Evolutionary conservation across 768 basidiomycete species (phyloP), one percentile per base, ranked within the genome.

Genomic region (Phanerochaete sordida): DNA sequence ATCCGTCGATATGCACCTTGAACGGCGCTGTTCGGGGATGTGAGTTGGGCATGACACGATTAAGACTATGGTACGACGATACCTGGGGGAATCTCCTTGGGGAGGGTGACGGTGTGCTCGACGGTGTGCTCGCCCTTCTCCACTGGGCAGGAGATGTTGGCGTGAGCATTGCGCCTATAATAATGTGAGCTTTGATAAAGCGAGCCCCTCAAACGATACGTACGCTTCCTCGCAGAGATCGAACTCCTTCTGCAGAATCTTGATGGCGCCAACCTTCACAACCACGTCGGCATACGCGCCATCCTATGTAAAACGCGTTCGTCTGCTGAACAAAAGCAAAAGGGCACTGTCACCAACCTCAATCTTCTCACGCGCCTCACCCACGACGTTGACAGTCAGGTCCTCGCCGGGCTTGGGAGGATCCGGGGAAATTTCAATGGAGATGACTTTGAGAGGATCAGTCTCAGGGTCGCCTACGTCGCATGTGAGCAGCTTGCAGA

Each of bases 211-310:
- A 3, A 49, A 33, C 16, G 62, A 39, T 21, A 84, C 95, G 68
- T 78, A 97, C 92, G 95, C 94, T 75, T 98, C 95, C 61, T 95
- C 81, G 70, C 96, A 98, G 31, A 98, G 74, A 64, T 98, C 93
- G 65, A 98, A 96, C 19, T 65, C 69, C 77, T 92, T 97, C 47
- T 78, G 73, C 31, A 98, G 76, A n/a, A 98, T 71, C 77, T 93
- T 97, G 69, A 99, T 84, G 28, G 93, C 75, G 26, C 97, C 97
- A n/a, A 98, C 79, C 73, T 98, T 98, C 58, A 99, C 96, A 1
- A 75, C 74, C 3, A 99, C 94, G 65, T 95, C 86, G 8, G 90
- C 96, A 66, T 84, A 91, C 39, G 96, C 91, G 5, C 97, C 97
- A 4, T 95, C 88, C 95, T 98, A 64, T 5, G 13, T 13, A 43